Percentiles rank a stretch among this genome's conserved stretches.
phyloP scores from a whole-genome alignment of 2,329 filamentous ascomycete genomes.

The Phyllosticta citribraziliensis region DNA sequence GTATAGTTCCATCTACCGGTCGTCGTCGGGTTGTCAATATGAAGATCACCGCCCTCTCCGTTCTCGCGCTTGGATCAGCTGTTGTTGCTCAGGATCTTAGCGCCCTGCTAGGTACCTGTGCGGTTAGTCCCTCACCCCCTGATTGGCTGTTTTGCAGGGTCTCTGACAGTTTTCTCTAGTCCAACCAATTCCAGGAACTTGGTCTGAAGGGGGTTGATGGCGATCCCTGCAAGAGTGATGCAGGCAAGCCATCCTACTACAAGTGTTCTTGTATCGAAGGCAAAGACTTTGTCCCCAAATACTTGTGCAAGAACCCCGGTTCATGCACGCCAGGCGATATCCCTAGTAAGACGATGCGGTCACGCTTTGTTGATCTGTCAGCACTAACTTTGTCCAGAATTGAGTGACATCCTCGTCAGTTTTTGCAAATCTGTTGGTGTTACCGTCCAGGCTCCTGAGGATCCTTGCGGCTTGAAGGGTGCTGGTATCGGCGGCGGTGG shows the following conservation, averaged over 20 bases:
- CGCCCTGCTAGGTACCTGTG: slow-evolving; percentile 1
- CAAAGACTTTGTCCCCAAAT: slow-evolving; percentile 1
- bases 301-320: slow-evolving; percentile 3
- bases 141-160: background rate
- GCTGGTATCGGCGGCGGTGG: background rate
- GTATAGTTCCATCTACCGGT: background rate
- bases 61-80: slow-evolving; percentile 1
- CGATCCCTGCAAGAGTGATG: slow-evolving; percentile 6
- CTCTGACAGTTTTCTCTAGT: background rate
- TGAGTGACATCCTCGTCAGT: slow-evolving; percentile 1
- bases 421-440: slow-evolving; percentile 7
- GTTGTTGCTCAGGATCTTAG: slow-evolving; percentile 4
- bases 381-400: background rate
- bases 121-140: background rate
- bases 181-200: slow-evolving; percentile 3
- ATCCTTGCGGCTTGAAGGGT: slow-evolving; percentile 2
- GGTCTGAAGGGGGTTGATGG: slow-evolving; percentile 5
- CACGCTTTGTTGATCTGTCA: background rate
- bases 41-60: slow-evolving; percentile 1
- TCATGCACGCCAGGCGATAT: slow-evolving; percentile 1
- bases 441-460: background rate
- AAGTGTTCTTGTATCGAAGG: slow-evolving; percentile 5
- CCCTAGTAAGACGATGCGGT: background rate
- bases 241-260: slow-evolving; percentile 6
- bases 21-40: background rate